Base-by-base conservation (phyloP, 2,329 filamentous ascomycete genomes). In the Cladosporium sp. region DNA sequence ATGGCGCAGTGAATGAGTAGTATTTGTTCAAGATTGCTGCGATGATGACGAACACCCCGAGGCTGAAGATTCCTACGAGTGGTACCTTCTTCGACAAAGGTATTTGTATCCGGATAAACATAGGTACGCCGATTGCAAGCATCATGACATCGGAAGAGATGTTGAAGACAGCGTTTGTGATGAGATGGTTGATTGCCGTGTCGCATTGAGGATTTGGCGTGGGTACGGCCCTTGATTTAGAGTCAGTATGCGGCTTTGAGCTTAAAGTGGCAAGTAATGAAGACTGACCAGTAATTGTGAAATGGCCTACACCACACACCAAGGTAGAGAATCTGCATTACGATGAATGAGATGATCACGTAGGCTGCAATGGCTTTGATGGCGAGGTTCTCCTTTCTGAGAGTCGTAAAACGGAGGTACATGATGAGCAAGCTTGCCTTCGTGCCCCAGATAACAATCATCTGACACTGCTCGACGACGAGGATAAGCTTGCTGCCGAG, bases 21-120 rank as follows among this genome's bases (percentile, higher is more conserved):
- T 84, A 83, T 60, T 85, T 84, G 72, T 85, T 86, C n/a, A 86
- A 72, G 5, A 81, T 76, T 11, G 83, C 82, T 19, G 81, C 80
- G 12, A 86, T 71, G 55, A 87, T 83, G 64, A 80, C 72, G 60
- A 84, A 81, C 3, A 80, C 66, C 0, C 84, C 84, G 2, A 87
- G 74, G 2, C 78, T 74, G 68, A 87, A 86, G 34, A 87, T 77
- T 30, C 73, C 75, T 49, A 81, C 76, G 0, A 87, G 72, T 0
- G 83, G 76, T 0, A 80, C 49, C 66, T 86, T 86, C 58, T 82
- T 78, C 59, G 74, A 72, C 60, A 66, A 70, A 0, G 77, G 77
- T 12, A 80, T 63, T 9, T 72, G 69, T 49, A 76, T 73, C 54
- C 74, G 70, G 59, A 79, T 67, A 39, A 80, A 74, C 55, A 80